These are phyloP conservation scores for Gossypium laxum DNA, from an alignment of 441 rosid genomes.

Conservation along the genomic window DNA sequence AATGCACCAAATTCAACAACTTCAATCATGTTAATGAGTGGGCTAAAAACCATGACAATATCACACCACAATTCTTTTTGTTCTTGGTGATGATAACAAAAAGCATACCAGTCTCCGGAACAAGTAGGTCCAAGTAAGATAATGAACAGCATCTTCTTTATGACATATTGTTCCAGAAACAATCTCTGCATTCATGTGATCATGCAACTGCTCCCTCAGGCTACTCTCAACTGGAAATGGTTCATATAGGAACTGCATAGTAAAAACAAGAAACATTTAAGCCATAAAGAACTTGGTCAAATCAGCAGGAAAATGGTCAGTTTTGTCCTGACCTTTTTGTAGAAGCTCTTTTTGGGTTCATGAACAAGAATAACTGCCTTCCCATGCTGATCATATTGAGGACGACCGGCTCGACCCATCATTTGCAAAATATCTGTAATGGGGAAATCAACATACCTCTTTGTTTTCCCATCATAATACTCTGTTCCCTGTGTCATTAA, in stretches of 20 bases:
- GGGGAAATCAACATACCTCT: conserved; percentile 94
- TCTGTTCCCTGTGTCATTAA: conserved; percentile 76
- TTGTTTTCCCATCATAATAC: conserved; percentile 88
- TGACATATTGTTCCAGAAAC: conserved; percentile 81
- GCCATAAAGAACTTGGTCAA: conserved; percentile 10
- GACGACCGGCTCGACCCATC: conserved; percentile 99
- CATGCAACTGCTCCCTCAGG: conserved; percentile 76
- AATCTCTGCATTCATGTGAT: conserved; percentile 91
- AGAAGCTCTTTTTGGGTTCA: conserved; percentile 97
- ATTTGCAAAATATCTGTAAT: conserved; percentile 97
- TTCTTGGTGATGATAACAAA: conserved; percentile 13
- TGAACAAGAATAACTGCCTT: conserved; percentile 98
- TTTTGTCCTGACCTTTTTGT: conserved; percentile 62
- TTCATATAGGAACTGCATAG: conserved; percentile 77
- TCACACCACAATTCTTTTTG: not conserved
- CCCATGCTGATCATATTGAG: conserved; percentile 96
- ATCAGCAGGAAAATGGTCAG: conserved; percentile 8
- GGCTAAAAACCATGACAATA: not conserved
- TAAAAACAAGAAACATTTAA: conserved; percentile 10
- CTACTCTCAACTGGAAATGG: conserved; percentile 99
- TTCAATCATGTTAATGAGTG: not conserved
- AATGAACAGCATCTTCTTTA: conserved; percentile 91
- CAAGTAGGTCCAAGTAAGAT: conserved; percentile 94
- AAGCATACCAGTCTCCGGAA: conserved; percentile 84
- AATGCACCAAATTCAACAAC: not conserved